Evolutionary conservation across 305 asterid species (phyloP).

Genomic region (Rubia occidens): DNA sequence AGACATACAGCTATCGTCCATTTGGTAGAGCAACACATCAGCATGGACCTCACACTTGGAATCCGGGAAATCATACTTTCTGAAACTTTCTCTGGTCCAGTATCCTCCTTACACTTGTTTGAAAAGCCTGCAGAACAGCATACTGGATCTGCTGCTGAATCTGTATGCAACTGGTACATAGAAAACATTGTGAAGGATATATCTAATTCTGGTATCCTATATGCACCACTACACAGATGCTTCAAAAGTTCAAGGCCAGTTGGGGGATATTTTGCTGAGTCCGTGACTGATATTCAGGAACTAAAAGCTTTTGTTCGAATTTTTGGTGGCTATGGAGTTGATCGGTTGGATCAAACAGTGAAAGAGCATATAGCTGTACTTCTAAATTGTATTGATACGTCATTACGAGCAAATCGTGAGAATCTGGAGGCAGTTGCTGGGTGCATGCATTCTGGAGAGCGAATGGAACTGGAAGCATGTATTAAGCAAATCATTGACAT

Average conservation of each 20-base stretch:
- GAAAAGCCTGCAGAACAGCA: slow-evolving; percentile 77
- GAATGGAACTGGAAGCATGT: slow-evolving; percentile 60
- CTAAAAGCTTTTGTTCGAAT: slow-evolving; percentile 72
- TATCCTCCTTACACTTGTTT: slow-evolving; percentile 87
- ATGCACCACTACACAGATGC: slow-evolving; percentile 84
- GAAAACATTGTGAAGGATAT: slow-evolving; percentile 91
- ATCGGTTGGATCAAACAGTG: slow-evolving; percentile 77
- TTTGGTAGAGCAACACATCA: slow-evolving; percentile 94
- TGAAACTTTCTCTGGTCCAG: slow-evolving; percentile 91
- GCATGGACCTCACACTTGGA: slow-evolving; percentile 98
- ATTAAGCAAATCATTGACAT: slow-evolving; percentile 83
- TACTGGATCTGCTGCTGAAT: slow-evolving; percentile 82
- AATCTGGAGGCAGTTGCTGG: slow-evolving; percentile 90
- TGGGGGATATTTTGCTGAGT: slow-evolving; percentile 90
- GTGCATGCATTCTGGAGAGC: slow-evolving; percentile 89
- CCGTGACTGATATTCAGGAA: slow-evolving; percentile 73
- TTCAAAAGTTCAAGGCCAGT: slow-evolving; percentile 92
- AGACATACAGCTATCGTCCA: slow-evolving; percentile 84
- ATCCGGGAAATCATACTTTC: slow-evolving; percentile 85
- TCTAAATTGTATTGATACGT: slow-evolving; percentile 83
- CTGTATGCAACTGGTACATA: slow-evolving; percentile 90
- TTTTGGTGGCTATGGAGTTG: slow-evolving; percentile 96
- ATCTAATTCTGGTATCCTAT: slow-evolving; percentile 78
- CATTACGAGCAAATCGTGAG: slow-evolving; percentile 90
- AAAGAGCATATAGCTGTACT: slow-evolving; percentile 98